Conservation (phyloP, 2,329 filamentous ascomycete genomes). For the Remersonia thermophila region DNA sequence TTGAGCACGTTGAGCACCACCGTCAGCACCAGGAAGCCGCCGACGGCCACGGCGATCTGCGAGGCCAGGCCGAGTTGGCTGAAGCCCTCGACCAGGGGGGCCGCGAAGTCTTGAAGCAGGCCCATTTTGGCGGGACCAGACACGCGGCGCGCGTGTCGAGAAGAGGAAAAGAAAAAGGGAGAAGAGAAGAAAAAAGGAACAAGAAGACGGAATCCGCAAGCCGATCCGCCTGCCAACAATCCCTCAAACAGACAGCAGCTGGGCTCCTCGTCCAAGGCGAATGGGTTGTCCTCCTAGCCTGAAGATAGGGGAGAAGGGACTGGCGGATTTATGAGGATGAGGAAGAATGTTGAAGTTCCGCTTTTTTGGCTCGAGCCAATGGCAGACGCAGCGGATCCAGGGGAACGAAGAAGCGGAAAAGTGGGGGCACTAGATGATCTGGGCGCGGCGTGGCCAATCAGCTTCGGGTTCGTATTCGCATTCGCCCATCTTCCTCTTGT, state of each 20-base stretch:
- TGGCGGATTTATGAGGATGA: too few species aligned
- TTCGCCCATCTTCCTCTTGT: constrained; percentile 9
- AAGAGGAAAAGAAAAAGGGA: not conserved
- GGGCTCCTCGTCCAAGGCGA: too few species aligned
- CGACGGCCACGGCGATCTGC: constrained; percentile 35
- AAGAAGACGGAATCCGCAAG: constrained; percentile 1
- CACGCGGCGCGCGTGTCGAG: not conserved
- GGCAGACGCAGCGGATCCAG: not conserved
- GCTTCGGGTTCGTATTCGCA: constrained; percentile 16
- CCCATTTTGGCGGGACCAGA: constrained; percentile 32
- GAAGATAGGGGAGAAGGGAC: too few species aligned
- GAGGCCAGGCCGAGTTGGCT: constrained; percentile 33
- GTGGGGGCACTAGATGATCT: too few species aligned
- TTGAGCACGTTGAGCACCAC: constrained; percentile 67
- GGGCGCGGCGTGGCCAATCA: constrained; percentile 14
- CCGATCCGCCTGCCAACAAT: too few species aligned
- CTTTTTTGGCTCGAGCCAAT: too few species aligned
- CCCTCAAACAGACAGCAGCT: not conserved
- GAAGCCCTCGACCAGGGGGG: constrained; percentile 39
- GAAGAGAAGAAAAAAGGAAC: not conserved
- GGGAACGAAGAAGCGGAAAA: not conserved
- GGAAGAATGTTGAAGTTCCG: too few species aligned
- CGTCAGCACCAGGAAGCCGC: constrained; percentile 35
- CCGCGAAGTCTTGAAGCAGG: constrained; percentile 38
- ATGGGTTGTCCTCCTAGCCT: too few species aligned